Evolutionary conservation across 495 filamentous ascomycete genomes (phyloP).

Genomic region (Daldinia loculata): DNA sequence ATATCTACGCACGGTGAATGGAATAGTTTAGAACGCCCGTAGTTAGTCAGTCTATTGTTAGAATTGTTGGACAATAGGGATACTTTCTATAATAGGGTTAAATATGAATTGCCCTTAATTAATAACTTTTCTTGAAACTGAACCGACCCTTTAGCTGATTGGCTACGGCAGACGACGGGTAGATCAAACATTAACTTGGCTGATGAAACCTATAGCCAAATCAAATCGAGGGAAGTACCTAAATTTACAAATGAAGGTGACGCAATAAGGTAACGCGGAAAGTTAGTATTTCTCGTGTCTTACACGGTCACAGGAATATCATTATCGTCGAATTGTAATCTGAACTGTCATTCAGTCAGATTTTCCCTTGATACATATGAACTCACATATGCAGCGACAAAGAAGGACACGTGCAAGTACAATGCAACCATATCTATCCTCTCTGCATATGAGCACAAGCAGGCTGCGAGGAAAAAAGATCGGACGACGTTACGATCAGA

Average conservation of each 20-base stretch:
- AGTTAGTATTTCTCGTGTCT: neutral
- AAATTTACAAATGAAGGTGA: neutral
- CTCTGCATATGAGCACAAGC: slow-evolving; percentile 9
- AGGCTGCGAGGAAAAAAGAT: slow-evolving; percentile 18
- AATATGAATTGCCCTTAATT: neutral
- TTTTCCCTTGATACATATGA: neutral
- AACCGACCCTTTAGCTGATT: slow-evolving; percentile 6
- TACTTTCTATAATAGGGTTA: neutral
- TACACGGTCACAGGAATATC: neutral
- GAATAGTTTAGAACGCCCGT: too few relatives aligned
- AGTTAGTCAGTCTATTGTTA: neutral
- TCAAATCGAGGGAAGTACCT: neutral
- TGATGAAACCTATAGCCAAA: slow-evolving; percentile 5
- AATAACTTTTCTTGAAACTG: neutral
- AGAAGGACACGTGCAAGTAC: neutral
- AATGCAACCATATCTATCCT: neutral
- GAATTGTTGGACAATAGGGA: neutral
- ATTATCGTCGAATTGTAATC: neutral
- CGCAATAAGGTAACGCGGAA: neutral
- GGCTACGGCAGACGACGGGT: slow-evolving; percentile 4
- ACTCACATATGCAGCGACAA: neutral
- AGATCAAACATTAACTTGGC: slow-evolving; percentile 23
- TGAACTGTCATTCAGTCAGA: neutral
- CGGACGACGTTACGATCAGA: slow-evolving; percentile 27
- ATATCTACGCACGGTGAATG: too few relatives aligned